Evolutionary conservation across 2,329 filamentous ascomycete species (phyloP).

Genomic region (Pseudocercospora musae): DNA sequence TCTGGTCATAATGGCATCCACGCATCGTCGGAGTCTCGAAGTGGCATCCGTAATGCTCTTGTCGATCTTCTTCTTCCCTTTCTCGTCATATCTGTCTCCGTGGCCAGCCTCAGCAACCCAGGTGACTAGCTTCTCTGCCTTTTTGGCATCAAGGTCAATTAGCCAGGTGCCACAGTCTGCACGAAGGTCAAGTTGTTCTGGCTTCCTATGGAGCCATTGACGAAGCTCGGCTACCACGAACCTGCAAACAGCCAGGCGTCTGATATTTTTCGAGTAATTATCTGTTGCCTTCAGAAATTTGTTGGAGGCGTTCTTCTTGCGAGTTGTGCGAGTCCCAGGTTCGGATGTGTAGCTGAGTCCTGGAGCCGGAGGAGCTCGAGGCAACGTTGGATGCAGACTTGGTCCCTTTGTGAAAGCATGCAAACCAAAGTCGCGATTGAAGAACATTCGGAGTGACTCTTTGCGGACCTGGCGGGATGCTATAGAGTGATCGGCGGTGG

Average conservation of each 20-base stretch:
- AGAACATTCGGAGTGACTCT: not conserved
- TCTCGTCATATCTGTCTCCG: not conserved
- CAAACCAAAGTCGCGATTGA: not conserved
- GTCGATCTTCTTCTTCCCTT: not conserved
- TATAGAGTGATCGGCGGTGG: not conserved
- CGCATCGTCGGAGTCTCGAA: not conserved
- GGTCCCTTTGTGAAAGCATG: not conserved
- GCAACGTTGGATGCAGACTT: not conserved
- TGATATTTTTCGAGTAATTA: not conserved
- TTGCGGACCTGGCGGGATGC: not conserved
- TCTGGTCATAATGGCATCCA: not conserved
- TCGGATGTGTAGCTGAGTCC: not conserved
- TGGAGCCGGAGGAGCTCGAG: not conserved
- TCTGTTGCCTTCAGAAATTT: not conserved
- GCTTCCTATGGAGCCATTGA: too few species aligned
- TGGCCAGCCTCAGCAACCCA: not conserved
- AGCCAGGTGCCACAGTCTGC: not conserved
- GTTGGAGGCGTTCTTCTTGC: not conserved
- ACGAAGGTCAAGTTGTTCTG: not conserved
- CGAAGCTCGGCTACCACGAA: not conserved
- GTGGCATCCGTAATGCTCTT: not conserved
- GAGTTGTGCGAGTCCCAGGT: not conserved
- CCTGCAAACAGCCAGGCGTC: not conserved
- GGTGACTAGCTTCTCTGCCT: not conserved
- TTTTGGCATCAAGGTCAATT: not conserved